Evolutionary conservation across 352 stramenopile species (phyloP), one percentile per base, ranked within the genome.

Genomic region (Phytophthora syringae): DNA sequence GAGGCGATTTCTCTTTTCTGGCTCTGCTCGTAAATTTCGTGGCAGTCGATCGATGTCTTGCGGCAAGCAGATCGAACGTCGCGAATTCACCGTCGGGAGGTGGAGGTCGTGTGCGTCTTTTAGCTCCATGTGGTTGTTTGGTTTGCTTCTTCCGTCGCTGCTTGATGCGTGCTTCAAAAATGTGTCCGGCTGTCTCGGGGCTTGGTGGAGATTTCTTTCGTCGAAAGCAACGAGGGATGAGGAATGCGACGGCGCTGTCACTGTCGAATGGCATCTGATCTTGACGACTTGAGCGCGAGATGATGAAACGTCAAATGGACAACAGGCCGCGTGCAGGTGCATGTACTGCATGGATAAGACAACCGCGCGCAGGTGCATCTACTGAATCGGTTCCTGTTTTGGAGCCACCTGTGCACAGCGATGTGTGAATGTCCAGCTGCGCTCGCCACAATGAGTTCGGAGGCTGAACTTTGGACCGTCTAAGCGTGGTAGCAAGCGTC

Each of bases 101-200:
- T 40, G 5, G 39, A 47, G 20, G 9, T 24, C 40, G 37, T 12
- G 47, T 13, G 21, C 42, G 39, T 6, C 34, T 59, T 5, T n/a
- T n/a, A n/a, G 16, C 12, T 40, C 34, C 36, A 12, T 18, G 11
- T 13, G 28, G 24, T 28, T 27, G 20, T 21, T 55, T 71, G 55
- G 10, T 37, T 30, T 71, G 49, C 27, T 67, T 67, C 43, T 62
- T 62, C n/a, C 62, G n/a, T 34, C 43, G 54, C 32, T 57, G 37
- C 12, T 48, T 40, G 55, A 66, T 71, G 2, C 34, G 58, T 18
- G 39, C 42, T 39, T 70, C 50, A 18, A 66, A 66, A 18, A 71
- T 37, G 37, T 71, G 62, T 50, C 45, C 16, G 28, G 10, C 30
- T 13, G n/a, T n/a, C n/a, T n/a, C n/a, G n/a, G n/a, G n/a, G n/a